Conservation (phyloP, 352 stramenopile species). For the Globisporangium cylindrosporum region DNA sequence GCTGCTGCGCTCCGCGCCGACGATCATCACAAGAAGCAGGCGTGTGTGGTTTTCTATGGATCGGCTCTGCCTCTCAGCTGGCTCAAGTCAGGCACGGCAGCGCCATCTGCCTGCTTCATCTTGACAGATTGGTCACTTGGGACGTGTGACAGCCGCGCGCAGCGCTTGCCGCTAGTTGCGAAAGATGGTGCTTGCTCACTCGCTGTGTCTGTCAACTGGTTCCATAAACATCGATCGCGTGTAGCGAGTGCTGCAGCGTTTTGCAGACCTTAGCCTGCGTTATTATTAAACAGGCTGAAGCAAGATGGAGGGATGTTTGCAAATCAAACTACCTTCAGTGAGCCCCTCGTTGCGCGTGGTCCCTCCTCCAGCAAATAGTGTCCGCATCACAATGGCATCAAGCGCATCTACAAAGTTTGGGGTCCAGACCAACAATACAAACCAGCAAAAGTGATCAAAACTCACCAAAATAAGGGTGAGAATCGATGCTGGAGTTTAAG, state of each 20-base stretch:
- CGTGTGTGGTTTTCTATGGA: neutral
- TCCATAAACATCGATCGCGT: neutral
- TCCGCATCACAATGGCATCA: neutral
- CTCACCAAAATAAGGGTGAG: neutral
- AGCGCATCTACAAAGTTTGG: neutral
- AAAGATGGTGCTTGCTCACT: neutral
- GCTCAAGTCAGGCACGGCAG: neutral
- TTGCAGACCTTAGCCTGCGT: neutral
- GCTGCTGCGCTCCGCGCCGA: neutral
- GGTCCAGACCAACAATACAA: neutral
- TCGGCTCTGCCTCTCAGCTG: neutral
- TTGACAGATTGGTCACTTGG: slow-evolving; percentile 1
- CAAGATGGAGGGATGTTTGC: neutral
- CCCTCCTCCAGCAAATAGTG: neutral
- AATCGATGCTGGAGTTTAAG: neutral
- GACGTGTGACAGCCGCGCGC: neutral
- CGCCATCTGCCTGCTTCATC: neutral
- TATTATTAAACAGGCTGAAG: neutral
- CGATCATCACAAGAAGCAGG: neutral
- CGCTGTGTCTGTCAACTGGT: neutral
- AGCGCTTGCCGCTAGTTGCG: too few relatives aligned
- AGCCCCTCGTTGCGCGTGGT: neutral
- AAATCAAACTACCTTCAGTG: neutral
- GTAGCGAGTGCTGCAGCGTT: neutral
- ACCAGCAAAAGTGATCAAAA: neutral